A percentile compares a stretch with the other conserved stretches of the same genome.
phyloP scores from a whole-genome alignment of 2,329 filamentous ascomycete species.

The Aureobasidium subglaciale region DNA sequence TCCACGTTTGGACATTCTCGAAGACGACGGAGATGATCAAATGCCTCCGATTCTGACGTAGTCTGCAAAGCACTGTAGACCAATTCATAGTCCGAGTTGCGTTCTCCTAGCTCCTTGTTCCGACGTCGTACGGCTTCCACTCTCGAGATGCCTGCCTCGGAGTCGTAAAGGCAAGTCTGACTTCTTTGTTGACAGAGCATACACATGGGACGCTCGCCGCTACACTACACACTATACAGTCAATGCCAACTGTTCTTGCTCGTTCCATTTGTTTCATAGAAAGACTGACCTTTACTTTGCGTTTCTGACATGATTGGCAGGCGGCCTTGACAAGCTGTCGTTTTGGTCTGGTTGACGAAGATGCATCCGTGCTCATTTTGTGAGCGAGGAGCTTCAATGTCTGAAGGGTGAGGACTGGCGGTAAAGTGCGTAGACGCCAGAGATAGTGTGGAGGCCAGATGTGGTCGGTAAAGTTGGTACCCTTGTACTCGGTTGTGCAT shows the following conservation, averaged over 20 bases:
- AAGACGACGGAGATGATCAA: conserved; percentile 6
- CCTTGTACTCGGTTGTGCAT: conserved; percentile 1
- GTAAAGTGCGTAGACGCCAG: not conserved
- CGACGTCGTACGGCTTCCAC: conserved; percentile 10
- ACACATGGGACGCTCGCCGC: conserved; percentile 11
- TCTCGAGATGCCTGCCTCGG: conserved; percentile 10
- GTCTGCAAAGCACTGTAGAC: not conserved
- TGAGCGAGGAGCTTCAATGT: not conserved
- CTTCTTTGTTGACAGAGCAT: conserved; percentile 7
- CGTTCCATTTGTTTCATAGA: not conserved
- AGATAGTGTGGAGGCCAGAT: not conserved
- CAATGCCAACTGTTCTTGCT: not conserved
- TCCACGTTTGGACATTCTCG: not conserved
- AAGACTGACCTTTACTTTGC: conserved; percentile 12
- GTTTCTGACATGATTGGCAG: conserved; percentile 9
- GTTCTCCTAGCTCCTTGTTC: conserved; percentile 12
- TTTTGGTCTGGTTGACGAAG: conserved; percentile 1
- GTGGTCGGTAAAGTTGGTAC: not conserved
- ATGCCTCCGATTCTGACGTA: not conserved
- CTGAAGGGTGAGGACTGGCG: not conserved
- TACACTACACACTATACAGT: conserved; percentile 3
- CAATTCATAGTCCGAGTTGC: conserved; percentile 2
- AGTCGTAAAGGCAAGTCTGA: conserved; percentile 9
- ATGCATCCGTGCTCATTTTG: conserved; percentile 4
- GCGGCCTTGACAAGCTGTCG: conserved; percentile 13